Base-by-base conservation (phyloP, 257 asterid species). In the Asclepias syriaca region DNA sequence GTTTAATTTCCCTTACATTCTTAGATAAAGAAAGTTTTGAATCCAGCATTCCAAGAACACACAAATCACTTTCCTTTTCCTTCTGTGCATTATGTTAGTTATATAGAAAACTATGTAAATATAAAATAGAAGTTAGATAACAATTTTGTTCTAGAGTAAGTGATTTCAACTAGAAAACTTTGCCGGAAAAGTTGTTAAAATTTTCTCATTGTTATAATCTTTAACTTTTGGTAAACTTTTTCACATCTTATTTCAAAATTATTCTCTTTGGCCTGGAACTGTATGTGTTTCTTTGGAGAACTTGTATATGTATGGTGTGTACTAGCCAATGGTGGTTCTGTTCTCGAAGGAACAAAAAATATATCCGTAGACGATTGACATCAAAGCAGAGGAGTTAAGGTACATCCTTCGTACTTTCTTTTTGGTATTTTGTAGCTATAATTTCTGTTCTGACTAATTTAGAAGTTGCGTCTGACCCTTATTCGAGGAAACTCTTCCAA, bases 11-110 rank as follows among this genome's bases (percentile, higher is more conserved):
- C 58, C 72, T 6, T 8, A 8, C 9, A 2, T 54, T 24, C 46
- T 24, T 29, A 68, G 72, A 46, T 49, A 13, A 50, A 16, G 22
- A 66, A 43, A 66, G 19, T 66, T 66, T 66, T 43, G 55, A 66
- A 43, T 66, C 9, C 22, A 0, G 58, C 39, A n/a, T 21, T 66
- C 56, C 71, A 0, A 48, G 34, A 24, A 45, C 49, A 11, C 14
- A 67, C 49, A n/a, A 48, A 64, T 64, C 3, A 6, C 2, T 14
- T 60, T 37, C 19, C 50, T 50, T 64, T 64, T 37, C 50, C 50
- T 37, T 37, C 19, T 0, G 16, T 39, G 8, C 18, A 18, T 37
- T 6, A 64, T 18, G 16, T 64, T 32, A 63, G 29, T 64, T 32
- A 63, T 15, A 63, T 32, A 61, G 49, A 43, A 63, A 63, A 61